Evolutionary conservation across 371 early-diverging fungal genomes (phyloP).

Genomic region (Haplosporangium sp.): DNA sequence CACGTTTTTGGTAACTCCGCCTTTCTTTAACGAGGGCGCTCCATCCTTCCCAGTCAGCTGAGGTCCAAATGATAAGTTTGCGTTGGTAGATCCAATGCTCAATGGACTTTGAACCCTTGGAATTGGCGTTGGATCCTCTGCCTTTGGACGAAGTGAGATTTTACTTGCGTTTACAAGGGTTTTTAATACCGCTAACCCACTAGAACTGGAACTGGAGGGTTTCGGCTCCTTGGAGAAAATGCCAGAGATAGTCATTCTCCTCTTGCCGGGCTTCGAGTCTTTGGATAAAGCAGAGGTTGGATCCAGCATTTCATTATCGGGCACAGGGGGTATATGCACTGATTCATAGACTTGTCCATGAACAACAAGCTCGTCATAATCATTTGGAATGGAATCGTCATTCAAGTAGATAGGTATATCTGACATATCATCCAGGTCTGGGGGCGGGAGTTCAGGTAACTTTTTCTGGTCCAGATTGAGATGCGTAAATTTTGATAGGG

Average conservation of each 20-base stretch:
- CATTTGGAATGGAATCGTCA: neutral
- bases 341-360: neutral
- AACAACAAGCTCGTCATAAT: neutral
- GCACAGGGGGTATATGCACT: neutral
- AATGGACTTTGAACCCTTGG: neutral
- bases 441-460: conserved; percentile 15
- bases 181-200: conserved; percentile 18
- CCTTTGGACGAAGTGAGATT: conserved; percentile 8
- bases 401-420: conserved; percentile 15
- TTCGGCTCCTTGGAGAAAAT: conserved; percentile 38
- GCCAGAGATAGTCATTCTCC: conserved; percentile 29
- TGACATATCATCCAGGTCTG: conserved; percentile 14
- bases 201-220: neutral
- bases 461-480: conserved; percentile 22
- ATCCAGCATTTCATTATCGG: neutral
- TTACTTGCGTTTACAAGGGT: conserved; percentile 23
- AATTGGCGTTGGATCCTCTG: neutral
- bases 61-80: conserved; percentile 1
- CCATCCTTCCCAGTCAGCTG: conserved; percentile 2
- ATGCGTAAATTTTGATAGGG: conserved; percentile 12
- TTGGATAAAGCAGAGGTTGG: conserved; percentile 1
- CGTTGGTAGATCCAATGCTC: neutral
- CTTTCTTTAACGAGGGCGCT: conserved; percentile 6
- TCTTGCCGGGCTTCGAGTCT: neutral
- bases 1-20: conserved; percentile 25